Percentiles rank a stretch among this genome's conserved stretches.
phyloP scores from a whole-genome alignment of 495 filamentous ascomycete genomes.

The Evernia prunastri region DNA sequence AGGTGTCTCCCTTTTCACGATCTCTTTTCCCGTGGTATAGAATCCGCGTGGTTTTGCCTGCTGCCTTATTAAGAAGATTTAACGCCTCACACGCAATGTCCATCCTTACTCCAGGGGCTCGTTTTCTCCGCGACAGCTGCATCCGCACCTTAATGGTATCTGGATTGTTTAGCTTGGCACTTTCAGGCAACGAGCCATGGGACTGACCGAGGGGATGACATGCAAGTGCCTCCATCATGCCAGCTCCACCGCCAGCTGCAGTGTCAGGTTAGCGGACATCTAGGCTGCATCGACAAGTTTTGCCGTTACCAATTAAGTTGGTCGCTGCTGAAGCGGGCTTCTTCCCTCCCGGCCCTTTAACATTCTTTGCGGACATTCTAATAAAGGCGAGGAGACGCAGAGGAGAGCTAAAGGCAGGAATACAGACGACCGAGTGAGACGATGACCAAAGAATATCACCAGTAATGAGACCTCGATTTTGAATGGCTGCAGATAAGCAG shows the following conservation, averaged over 20 bases:
- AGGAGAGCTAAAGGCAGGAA: conserved; percentile 1
- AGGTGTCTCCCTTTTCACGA: conserved; percentile 82
- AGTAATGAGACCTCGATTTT: neutral
- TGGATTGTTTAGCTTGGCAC: conserved; percentile 23
- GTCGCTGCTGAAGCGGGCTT: conserved; percentile 80
- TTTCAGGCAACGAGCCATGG: neutral
- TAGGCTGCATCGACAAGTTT: neutral
- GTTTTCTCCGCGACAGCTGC: conserved; percentile 87
- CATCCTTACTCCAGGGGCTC: conserved; percentile 64
- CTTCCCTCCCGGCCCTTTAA: conserved; percentile 59
- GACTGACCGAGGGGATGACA: conserved; percentile 88
- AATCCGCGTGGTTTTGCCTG: conserved; percentile 78
- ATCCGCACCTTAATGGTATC: conserved; percentile 99
- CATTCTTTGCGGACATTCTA: conserved; percentile 58
- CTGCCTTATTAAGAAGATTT: conserved; percentile 22
- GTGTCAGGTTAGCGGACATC: conserved; percentile 27
- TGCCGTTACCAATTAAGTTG: conserved; percentile 77
- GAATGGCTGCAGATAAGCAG: neutral
- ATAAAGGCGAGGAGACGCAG: neutral
- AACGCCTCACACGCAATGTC: neutral
- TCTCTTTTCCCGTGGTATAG: conserved; percentile 76
- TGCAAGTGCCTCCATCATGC: conserved; percentile 97
- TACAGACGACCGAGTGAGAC: neutral
- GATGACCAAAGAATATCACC: neutral
- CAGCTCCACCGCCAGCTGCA: conserved; percentile 90